Evolutionary conservation across 192 early-diverging fungal genomes (phyloP), one percentile per base, ranked within the genome.

Genomic region (Coemansia asiatica): DNA sequence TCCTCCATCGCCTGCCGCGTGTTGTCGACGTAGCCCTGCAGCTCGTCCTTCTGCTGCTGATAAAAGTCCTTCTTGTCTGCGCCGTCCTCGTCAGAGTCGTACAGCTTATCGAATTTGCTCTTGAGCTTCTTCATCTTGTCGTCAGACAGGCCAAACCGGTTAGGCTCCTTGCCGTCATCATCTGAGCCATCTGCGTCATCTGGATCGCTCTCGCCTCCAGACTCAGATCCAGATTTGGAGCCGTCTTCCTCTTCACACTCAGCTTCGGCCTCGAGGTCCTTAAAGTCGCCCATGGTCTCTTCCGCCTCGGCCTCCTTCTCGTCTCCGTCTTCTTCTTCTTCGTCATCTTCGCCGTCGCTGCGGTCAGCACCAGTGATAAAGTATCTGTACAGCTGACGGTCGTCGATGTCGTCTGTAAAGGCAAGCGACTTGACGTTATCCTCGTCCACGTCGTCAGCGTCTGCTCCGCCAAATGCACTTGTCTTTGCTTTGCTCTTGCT

Each of bases 41-140:
- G 90, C 61, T 90, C 91, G 10, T 90, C 92, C 84, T 99, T 99
- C 61, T 86, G 85, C 64, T 86, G 82, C 54, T 98, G 93, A 75
- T 93, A 99, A 75, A 92, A 90, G 75, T 93, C 92, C 38, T 67
- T 78, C 59, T 85, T 85, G 61, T 86, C 86, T 8, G 80, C 85
- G 1, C 86, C 89, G 47, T 91, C 90, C 48, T 90, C 94, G 48
- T 88, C 89, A 2, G 80, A 82, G 63, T 88, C 89, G 71, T 95
- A 95, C 63, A 97, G 81, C 31, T 90, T 90, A 76, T 95, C 93
- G 74, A 98, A 99, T 79, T 95, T 97, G 66, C 85, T 90, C 71
- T 94, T 94, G 48, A 99, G 85, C 64, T 91, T 87, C 67, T 90
- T 91, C 74, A 95, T 94, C 77, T 90, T 92, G 55, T 87, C 87